Evolutionary conservation across 495 filamentous ascomycete genomes (phyloP).

Genomic region (Talaromyces ruber): DNA sequence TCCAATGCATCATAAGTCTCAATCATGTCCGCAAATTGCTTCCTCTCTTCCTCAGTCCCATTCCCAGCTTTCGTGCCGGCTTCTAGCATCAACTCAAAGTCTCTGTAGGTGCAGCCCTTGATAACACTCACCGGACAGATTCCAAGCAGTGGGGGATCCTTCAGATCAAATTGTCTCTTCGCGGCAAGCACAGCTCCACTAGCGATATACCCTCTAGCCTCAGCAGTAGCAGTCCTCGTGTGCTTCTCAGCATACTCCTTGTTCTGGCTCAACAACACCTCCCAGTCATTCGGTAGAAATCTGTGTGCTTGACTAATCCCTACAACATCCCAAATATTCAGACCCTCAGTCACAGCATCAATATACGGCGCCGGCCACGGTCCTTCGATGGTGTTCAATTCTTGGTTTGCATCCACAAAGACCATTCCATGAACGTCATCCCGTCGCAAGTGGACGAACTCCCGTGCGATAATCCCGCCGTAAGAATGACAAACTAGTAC

Average conservation of each 20-base stretch:
- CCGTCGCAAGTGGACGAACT: constrained; percentile 15
- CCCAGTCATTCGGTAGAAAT: background rate
- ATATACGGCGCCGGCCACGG: constrained; percentile 1
- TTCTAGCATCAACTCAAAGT: constrained; percentile 14
- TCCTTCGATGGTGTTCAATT: constrained; percentile 8
- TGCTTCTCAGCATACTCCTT: constrained; percentile 1
- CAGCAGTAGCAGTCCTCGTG: background rate
- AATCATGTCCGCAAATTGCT: constrained; percentile 13
- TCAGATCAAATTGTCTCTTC: constrained; percentile 6
- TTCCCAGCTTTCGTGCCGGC: constrained; percentile 14
- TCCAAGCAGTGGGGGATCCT: constrained; percentile 6
- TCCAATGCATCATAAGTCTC: constrained; percentile 16
- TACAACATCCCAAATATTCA: constrained; percentile 1
- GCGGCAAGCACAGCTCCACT: constrained; percentile 1
- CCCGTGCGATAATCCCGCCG: constrained; percentile 28
- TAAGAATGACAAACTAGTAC: constrained; percentile 31
- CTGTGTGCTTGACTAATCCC: background rate
- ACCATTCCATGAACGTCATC: constrained; percentile 16
- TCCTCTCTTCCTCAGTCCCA: constrained; percentile 20
- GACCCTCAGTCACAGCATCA: background rate
- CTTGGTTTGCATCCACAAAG: constrained; percentile 17
- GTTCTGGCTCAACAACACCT: background rate
- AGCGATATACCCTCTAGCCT: constrained; percentile 6
- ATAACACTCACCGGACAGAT: constrained; percentile 12
- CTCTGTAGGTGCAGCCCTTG: constrained; percentile 7